Conservation (phyloP, 2,329 filamentous ascomycete species). For the Laburnicola sp. region DNA sequence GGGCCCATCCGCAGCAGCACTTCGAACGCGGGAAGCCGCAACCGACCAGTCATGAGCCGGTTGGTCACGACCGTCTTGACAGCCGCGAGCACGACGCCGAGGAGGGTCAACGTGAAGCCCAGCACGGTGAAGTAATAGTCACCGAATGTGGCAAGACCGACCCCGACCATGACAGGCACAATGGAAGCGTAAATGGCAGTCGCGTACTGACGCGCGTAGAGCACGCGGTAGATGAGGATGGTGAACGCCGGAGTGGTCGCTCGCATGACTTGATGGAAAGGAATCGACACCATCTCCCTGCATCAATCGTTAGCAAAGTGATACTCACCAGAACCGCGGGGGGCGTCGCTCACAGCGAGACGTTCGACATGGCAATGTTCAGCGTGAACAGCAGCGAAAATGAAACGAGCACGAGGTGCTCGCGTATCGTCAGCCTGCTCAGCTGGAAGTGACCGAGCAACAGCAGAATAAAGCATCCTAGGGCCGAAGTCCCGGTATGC, state of each 20-base stretch:
- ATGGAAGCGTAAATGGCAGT: conserved; percentile 2
- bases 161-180: background rate
- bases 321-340: background rate
- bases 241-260: conserved; percentile 3
- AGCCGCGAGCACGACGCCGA: background rate
- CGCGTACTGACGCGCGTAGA: conserved; percentile 5
- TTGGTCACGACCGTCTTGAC: conserved; percentile 2
- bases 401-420: background rate
- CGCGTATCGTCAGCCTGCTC: conserved; percentile 1
- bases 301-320: background rate
- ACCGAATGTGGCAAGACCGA: conserved; percentile 1
- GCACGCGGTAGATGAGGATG: conserved; percentile 2
- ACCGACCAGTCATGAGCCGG: conserved; percentile 2
- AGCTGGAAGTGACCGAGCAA: background rate
- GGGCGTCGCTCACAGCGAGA: conserved; percentile 1
- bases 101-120: conserved; percentile 1
- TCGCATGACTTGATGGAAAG: conserved; percentile 4
- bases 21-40: conserved; percentile 3
- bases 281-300: conserved; percentile 5
- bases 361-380: conserved; percentile 5
- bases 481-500: background rate
- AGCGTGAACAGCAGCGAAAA: conserved; percentile 5
- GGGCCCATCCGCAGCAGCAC: conserved; percentile 4
- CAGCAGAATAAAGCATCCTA: conserved; percentile 1
- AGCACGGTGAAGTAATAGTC: conserved; percentile 3